A percentile compares a stretch with the other conserved stretches of the same genome.
Conservation (phyloP, 2,329 filamentous ascomycete genomes). For the Monosporascus cannonballus region DNA sequence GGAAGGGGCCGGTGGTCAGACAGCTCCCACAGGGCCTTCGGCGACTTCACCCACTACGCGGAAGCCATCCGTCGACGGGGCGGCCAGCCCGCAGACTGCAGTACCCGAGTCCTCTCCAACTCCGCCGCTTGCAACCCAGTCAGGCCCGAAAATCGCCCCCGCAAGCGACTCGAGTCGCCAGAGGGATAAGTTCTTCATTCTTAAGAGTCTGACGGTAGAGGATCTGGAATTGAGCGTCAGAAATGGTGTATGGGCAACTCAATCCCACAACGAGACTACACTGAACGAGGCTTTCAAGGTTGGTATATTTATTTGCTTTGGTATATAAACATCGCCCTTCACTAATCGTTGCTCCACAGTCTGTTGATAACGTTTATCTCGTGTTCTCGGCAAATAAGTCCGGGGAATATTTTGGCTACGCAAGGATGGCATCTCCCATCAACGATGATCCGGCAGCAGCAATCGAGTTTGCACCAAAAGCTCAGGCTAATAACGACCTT, state of each 20-base stretch:
- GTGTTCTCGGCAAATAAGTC: conserved; percentile 97
- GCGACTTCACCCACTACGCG: conserved; percentile 28
- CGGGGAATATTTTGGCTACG: conserved; percentile 94
- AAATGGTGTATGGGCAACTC: conserved; percentile 89
- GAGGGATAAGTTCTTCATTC: conserved; percentile 78
- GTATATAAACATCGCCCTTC: conserved; percentile 1
- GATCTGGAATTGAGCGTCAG: conserved; percentile 84
- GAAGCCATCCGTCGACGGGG: conserved; percentile 9
- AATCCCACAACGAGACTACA: conserved; percentile 82
- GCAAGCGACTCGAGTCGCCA: conserved; percentile 19
- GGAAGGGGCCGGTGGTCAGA: conserved; percentile 35
- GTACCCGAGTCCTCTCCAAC: conserved; percentile 4
- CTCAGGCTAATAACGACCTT: conserved; percentile 49
- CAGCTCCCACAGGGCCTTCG: conserved; percentile 50
- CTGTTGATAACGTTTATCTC: conserved; percentile 77
- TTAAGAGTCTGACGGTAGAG: conserved; percentile 88
- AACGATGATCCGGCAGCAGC: conserved; percentile 67
- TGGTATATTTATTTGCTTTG: conserved; percentile 11
- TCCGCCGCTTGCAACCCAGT: conserved; percentile 9
- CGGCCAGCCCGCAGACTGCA: conserved; percentile 8
- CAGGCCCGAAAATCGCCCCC: conserved; percentile 8
- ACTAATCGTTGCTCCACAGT: conserved; percentile 38
- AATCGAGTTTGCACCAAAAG: conserved; percentile 62
- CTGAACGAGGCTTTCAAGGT: conserved; percentile 82
- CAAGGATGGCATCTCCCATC: conserved; percentile 81